Base-by-base conservation (phyloP, 106 monocot species). In the Amphibolis antarctica region DNA sequence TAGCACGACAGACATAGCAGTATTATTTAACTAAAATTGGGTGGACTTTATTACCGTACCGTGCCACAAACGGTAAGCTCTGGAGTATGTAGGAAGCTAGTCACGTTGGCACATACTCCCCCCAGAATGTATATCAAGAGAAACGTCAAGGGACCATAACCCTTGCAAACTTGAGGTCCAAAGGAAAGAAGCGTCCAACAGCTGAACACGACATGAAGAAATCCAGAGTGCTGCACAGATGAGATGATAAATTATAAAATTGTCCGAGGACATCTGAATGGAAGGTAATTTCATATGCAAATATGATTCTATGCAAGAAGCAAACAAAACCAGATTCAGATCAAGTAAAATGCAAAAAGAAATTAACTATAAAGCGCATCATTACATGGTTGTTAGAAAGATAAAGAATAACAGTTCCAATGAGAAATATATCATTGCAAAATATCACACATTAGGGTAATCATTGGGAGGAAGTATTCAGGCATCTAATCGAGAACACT, bases 21-120 rank as follows among this genome's bases (percentile, higher is more conserved):
- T 49, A 20, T 43, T 60, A n/a, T 42, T 29, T 60, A 42, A 6
- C 7, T 7, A 28, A 29, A 29, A 14, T 29, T 24, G 20, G 62
- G 22, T 43, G 10, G 10, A n/a, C 17, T 65, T n/a, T n/a, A n/a
- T n/a, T n/a, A n/a, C 12, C 82, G 77, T 80, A 90, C 89, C 15
- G 85, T 90, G 50, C 89, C 89, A 71, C 80, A 90, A 55, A 90
- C 85, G 26, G 89, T 78, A 66, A 85, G 56, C 64, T 85, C 89
- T 12, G 89, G 77, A 60, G 89, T 85, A 72, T 80, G 85, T 66
- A 90, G 36, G 74, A 80, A 85, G 62, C 89, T 85, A 28, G 74
- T 90, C 28, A 90, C 63, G 59, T 83, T 90, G 22, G 82, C 85
- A 54, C 82, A 90, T 48, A 90, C 70, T 62, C 89, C 85, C 24